Percentiles rank a stretch among this genome's conserved stretches.
These are phyloP conservation scores for Solanum infundibuliforme DNA, from an alignment of 257 asterid genomes.

Conservation along the genomic window DNA sequence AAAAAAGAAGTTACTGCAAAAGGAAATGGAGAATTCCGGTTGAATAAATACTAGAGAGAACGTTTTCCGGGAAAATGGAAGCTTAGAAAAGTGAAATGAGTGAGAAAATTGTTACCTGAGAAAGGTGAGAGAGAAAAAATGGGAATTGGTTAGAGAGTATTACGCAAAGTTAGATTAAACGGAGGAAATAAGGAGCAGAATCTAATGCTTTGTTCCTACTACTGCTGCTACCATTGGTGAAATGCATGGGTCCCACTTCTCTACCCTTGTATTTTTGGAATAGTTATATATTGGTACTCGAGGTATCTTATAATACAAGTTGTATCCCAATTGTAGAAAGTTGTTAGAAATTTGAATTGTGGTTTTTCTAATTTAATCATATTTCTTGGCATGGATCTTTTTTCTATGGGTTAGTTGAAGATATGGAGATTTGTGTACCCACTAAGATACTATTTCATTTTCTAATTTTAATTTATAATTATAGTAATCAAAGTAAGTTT, in stretches of 20 bases:
- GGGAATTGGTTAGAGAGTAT: background rate
- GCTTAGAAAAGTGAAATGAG: background rate
- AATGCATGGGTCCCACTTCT: background rate
- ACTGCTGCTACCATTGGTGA: background rate
- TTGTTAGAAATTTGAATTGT: background rate
- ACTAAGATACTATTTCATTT: background rate
- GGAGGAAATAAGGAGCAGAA: slow-evolving; percentile 22
- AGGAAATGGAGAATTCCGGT: background rate
- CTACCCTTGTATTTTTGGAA: background rate
- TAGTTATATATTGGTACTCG: background rate
- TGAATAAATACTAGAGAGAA: too few relatives aligned
- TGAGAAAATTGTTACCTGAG: background rate
- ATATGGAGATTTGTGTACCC: background rate
- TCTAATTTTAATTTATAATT: background rate
- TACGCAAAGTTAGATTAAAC: background rate
- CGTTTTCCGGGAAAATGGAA: background rate
- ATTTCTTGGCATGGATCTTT: background rate
- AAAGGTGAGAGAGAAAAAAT: background rate
- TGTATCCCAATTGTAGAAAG: background rate
- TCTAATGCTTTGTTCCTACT: slow-evolving; percentile 30
- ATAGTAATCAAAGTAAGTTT: background rate
- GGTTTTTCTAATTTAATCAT: background rate
- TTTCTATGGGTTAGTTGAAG: background rate
- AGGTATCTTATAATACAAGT: background rate
- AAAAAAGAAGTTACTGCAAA: background rate